Conservation (phyloP, 2,329 filamentous ascomycete species). For the Aspergillus glaucus region DNA sequence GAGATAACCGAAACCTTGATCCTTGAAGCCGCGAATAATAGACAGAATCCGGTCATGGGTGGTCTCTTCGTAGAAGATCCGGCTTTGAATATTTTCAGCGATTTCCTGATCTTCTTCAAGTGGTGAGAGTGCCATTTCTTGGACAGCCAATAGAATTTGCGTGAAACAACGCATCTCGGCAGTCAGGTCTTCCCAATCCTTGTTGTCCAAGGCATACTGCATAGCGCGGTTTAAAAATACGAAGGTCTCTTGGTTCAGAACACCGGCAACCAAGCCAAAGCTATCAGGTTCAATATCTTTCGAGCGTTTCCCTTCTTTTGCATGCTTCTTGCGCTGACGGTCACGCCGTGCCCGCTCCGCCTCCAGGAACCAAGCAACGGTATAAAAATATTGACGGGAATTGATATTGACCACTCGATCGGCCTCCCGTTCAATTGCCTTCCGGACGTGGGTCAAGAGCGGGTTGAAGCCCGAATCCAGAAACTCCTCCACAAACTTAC, state of each 20-base stretch:
- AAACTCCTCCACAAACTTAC: slow-evolving; percentile 83
- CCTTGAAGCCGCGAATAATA: slow-evolving; percentile 79
- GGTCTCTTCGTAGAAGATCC: slow-evolving; percentile 96
- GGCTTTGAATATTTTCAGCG: slow-evolving; percentile 90
- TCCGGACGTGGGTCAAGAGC: slow-evolving; percentile 74
- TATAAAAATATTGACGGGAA: slow-evolving; percentile 80
- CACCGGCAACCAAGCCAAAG: slow-evolving; percentile 80
- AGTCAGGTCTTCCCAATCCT: slow-evolving; percentile 80
- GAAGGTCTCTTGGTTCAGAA: slow-evolving; percentile 92
- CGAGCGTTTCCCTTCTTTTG: slow-evolving; percentile 41
- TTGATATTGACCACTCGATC: slow-evolving; percentile 73
- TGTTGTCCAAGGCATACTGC: slow-evolving; percentile 70
- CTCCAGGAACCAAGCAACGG: slow-evolving; percentile 86
- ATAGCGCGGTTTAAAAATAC: slow-evolving; percentile 79
- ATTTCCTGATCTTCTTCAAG: slow-evolving; percentile 96
- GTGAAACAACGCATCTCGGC: slow-evolving; percentile 92
- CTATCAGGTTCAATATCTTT: slow-evolving; percentile 61
- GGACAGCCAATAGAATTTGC: slow-evolving; percentile 84
- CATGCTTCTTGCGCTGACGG: slow-evolving; percentile 48
- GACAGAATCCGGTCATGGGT: slow-evolving; percentile 82
- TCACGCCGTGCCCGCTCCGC: slow-evolving; percentile 70
- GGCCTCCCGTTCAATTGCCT: slow-evolving; percentile 83
- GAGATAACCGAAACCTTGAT: slow-evolving; percentile 88
- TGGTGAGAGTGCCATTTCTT: slow-evolving; percentile 79
- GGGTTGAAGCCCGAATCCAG: slow-evolving; percentile 94